Evolutionary conservation across 2,329 filamentous ascomycete species (phyloP).

Genomic region (Fusarium sp.): DNA sequence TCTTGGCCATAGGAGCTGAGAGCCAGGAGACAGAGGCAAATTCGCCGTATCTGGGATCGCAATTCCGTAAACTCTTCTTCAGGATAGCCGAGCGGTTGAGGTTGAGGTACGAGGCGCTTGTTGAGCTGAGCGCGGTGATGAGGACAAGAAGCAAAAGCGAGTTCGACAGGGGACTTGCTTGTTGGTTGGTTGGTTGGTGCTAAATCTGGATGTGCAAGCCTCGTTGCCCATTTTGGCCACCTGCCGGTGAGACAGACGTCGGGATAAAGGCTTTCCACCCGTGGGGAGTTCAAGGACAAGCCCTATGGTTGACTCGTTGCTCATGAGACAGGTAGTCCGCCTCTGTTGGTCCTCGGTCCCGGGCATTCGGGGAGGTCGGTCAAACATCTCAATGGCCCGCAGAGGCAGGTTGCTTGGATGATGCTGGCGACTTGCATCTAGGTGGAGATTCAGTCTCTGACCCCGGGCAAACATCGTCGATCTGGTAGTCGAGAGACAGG

Average conservation of each 20-base stretch:
- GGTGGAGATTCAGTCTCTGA: conserved; percentile 4
- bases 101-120: conserved; percentile 38
- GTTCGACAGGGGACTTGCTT: conserved; percentile 29
- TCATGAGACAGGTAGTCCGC: not conserved
- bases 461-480: conserved; percentile 8
- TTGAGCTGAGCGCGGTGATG: conserved; percentile 24
- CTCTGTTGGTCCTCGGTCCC: conserved; percentile 1
- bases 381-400: not conserved
- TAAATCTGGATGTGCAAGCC: conserved; percentile 33
- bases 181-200: conserved; percentile 23
- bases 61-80: conserved; percentile 21
- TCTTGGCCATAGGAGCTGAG: conserved; percentile 7
- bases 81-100: conserved; percentile 40
- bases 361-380: conserved; percentile 1
- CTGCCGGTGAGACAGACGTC: conserved; percentile 39
- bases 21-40: conserved; percentile 28
- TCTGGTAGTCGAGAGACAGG: conserved; percentile 19
- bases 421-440: conserved; percentile 2
- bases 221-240: conserved; percentile 27
- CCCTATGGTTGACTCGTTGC: not conserved
- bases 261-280: conserved; percentile 18
- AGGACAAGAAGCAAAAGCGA: conserved; percentile 18
- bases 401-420: conserved; percentile 4
- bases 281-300: conserved; percentile 4
- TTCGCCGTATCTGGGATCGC: conserved; percentile 22